phyloP scores from a whole-genome alignment of 1,284 basidiomycete species.

The Tremellales sp. region DNA sequence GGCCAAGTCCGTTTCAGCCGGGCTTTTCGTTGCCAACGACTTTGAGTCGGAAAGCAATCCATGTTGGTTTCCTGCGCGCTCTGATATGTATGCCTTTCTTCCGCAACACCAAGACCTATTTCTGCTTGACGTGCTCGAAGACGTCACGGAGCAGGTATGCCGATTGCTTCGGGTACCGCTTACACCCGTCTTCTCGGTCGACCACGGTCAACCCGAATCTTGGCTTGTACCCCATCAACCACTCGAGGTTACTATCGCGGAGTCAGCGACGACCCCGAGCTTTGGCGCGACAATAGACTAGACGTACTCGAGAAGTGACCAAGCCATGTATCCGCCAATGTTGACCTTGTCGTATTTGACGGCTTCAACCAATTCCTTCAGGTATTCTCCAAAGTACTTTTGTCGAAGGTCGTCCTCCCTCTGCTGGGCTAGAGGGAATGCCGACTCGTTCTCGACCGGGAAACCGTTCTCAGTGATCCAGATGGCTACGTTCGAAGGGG shows the following conservation, averaged over 20 bases:
- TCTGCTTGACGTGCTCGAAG: not conserved
- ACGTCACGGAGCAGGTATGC: conserved; percentile 14
- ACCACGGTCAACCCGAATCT: conserved; percentile 35
- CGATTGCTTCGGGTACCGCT: conserved; percentile 27
- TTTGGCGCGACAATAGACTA: no score
- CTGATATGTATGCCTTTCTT: no score
- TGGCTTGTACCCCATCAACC: conserved; percentile 41
- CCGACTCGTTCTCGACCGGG: conserved; percentile 9
- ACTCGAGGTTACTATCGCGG: conserved; percentile 74
- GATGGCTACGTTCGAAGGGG: conserved; percentile 34
- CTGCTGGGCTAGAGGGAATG: conserved; percentile 10
- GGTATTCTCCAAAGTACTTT: conserved; percentile 24
- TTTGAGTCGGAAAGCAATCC: no score
- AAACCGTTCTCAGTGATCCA: conserved; percentile 27
- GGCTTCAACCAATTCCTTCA: conserved; percentile 21
- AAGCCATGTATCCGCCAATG: conserved; percentile 29
- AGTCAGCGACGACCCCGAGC: not conserved
- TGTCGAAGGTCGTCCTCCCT: conserved; percentile 22
- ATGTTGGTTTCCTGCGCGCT: no score
- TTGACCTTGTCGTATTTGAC: conserved; percentile 24
- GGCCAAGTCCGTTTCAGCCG: no score
- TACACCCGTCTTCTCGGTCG: conserved; percentile 29
- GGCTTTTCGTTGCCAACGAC: no score
- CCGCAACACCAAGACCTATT: no score
- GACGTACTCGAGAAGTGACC: conserved; percentile 34